Evolutionary conservation across 768 basidiomycete genomes (phyloP).

Genomic region (Sutorius australiensis): DNA sequence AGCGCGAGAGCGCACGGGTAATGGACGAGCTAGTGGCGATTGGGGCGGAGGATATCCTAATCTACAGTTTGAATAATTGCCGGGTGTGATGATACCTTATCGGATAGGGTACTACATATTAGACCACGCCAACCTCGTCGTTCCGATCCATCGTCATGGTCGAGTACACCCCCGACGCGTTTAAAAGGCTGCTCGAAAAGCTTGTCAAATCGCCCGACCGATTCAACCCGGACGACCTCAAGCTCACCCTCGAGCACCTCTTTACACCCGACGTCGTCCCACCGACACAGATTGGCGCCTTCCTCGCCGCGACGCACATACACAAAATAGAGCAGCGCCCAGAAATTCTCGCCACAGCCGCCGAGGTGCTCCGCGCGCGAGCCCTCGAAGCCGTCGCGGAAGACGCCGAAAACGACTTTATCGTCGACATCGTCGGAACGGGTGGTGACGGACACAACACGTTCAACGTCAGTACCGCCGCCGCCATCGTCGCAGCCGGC

Average conservation of each 20-base stretch:
- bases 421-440: conserved; percentile 44
- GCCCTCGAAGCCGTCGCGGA: conserved; percentile 62
- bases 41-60: conserved; percentile 89
- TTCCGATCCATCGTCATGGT: conserved; percentile 17
- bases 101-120: too few relatives aligned
- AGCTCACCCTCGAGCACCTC: conserved; percentile 67
- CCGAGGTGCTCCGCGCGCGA: conserved; percentile 65
- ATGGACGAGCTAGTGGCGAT: conserved; percentile 85
- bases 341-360: conserved; percentile 76
- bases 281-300: conserved; percentile 82
- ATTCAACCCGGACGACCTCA: conserved; percentile 76
- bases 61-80: conserved; percentile 91
- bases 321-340: conserved; percentile 73
- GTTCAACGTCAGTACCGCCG: conserved; percentile 95
- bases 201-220: conserved; percentile 78
- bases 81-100: conserved; percentile 51
- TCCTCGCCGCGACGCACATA: conserved; percentile 82
- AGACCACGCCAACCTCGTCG: neutral
- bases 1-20: conserved; percentile 67
- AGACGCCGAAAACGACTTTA: conserved; percentile 61
- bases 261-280: conserved; percentile 61
- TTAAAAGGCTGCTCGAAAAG: conserved; percentile 74
- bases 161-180: conserved; percentile 44
- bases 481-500: conserved; percentile 90
- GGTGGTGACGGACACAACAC: conserved; percentile 93